Conservation (phyloP, 2,329 filamentous ascomycete species). For the Macrophomina tecta region DNA sequence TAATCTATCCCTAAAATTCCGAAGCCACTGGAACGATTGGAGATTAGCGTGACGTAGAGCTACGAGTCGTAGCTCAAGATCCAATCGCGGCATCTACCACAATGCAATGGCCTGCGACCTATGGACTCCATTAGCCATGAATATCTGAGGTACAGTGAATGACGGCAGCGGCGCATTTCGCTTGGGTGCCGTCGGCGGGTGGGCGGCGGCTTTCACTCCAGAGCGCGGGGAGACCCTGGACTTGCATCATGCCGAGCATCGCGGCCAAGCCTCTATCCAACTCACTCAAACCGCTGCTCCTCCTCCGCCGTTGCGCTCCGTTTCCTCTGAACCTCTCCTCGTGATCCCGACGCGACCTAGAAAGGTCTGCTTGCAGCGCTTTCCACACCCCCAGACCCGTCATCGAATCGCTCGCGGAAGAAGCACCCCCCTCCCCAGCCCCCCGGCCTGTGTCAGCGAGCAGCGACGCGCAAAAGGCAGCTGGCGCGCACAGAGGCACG, state of each 20-base stretch:
- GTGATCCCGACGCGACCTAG: neutral
- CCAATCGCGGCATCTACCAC: no score
- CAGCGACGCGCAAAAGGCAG: conserved; percentile 12
- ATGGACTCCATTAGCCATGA: no score
- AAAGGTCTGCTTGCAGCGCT: neutral
- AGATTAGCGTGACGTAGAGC: conserved; percentile 12
- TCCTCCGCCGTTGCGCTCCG: conserved; percentile 12
- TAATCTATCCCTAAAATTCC: no score
- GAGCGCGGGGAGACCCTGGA: neutral
- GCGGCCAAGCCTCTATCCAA: conserved; percentile 20
- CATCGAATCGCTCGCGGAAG: conserved; percentile 12
- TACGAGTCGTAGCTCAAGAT: neutral
- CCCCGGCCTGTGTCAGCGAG: conserved; percentile 18
- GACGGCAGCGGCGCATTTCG: conserved; percentile 15
- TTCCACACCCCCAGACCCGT: neutral
- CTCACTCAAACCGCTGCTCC: conserved; percentile 4
- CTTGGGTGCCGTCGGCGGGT: conserved; percentile 1
- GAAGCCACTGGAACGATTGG: neutral
- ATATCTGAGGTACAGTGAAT: neutral
- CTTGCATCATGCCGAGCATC: conserved; percentile 25
- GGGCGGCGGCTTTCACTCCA: neutral
- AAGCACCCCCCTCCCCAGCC: neutral
- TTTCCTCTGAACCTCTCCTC: neutral
- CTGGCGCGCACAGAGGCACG: conserved; percentile 14
- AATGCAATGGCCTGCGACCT: no score